Base-by-base conservation (phyloP, 2,329 filamentous ascomycete genomes). In the Didymella exigua region DNA sequence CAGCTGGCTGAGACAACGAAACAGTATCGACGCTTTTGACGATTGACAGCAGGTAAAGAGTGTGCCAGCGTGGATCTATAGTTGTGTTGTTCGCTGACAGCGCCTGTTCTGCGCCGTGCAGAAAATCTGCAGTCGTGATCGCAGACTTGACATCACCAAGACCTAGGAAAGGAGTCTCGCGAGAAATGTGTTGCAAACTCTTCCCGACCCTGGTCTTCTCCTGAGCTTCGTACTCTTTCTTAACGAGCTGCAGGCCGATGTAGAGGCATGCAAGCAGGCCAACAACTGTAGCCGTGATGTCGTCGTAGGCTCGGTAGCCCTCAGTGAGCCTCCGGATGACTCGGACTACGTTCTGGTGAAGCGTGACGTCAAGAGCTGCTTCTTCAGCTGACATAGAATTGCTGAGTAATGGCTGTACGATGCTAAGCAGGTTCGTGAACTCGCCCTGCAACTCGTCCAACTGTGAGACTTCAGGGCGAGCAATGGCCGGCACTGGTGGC, bases 231-330 rank as follows among this genome's bases (percentile, higher is more conserved):
- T 59, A 49, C 19, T 65, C 63, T 46, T 62, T 66, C 14, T 62
- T 61, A 4, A 63, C 66, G 3, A 96, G 75, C 0, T 85, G 88
- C 27, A 96, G 75, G 2, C 91, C 93, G 56, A 96, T 79, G 61
- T 89, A 85, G 9, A 98, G 78, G 63, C 90, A 90, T 54, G 89
- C 86, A 37, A 98, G 79, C 60, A 97, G 89, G 47, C 89, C 90
- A 38, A 91, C 81, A 10, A 91, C 83, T 4, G 91, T 93, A 38
- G 84, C 81, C 0, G 89, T 90, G 63, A 98, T 85, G 69, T 99
- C 95, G 57, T 91, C 90, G 67, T 97, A 98, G 13, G 86, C 86
- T 33, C 86, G 83, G 69, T 92, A 96, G 30, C 86, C 82, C 26
- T 84, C 80, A 1, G 81, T 82, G 7, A 99, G 81, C 38, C 93